A percentile compares a stretch with the other conserved stretches of the same genome.
Conservation (phyloP, 441 rosid species). For the Cnidoscolus chayamansa region DNA sequence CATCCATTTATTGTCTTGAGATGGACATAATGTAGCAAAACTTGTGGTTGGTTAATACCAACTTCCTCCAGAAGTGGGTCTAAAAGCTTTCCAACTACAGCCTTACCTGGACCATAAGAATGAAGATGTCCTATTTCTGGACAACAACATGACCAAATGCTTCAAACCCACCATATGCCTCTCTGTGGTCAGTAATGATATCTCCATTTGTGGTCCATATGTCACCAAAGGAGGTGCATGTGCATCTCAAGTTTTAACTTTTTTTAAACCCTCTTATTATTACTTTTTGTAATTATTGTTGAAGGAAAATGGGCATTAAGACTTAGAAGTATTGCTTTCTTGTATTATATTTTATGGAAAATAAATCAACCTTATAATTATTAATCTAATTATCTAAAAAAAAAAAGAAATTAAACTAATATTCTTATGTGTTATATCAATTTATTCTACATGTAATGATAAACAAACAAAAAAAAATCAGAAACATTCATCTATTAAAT, state of each 20-base stretch:
- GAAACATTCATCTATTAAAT: background rate
- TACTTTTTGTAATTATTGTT: too few relatives aligned
- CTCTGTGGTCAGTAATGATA: background rate
- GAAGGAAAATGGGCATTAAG: too few relatives aligned
- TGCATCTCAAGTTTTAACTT: background rate
- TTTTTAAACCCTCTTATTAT: background rate
- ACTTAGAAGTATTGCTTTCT: too few relatives aligned
- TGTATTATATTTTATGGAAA: too few relatives aligned
- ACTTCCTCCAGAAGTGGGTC: background rate
- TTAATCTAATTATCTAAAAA: too few relatives aligned
- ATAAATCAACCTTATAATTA: too few relatives aligned
- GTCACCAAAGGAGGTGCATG: too few relatives aligned
- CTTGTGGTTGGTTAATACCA: background rate
- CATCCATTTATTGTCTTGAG: background rate
- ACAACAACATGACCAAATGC: background rate
- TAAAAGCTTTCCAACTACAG: too few relatives aligned
- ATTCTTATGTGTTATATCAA: background rate
- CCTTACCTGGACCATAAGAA: too few relatives aligned
- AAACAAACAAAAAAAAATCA: background rate
- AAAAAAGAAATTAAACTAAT: background rate
- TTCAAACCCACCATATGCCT: background rate
- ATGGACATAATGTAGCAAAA: background rate
- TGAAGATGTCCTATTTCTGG: background rate
- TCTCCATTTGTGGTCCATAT: background rate
- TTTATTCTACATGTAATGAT: background rate